phyloP scores from a whole-genome alignment of 2,329 filamentous ascomycete genomes.

The Claviceps sp. region DNA sequence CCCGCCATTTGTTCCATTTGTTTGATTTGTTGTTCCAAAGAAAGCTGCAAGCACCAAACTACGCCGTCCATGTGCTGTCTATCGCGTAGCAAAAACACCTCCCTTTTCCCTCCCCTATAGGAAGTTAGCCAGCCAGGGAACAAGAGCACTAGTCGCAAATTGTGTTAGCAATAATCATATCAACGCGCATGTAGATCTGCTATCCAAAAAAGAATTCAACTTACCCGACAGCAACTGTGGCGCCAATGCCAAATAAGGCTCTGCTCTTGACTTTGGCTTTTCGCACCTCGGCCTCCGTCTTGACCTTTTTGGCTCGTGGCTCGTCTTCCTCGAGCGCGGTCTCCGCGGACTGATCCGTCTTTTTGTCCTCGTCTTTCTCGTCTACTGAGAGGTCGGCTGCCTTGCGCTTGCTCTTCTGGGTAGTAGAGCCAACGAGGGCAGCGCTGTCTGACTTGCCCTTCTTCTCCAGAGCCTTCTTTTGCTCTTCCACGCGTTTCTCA shows the following conservation, averaged over 20 bases:
- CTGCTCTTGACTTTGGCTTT: constrained; percentile 79
- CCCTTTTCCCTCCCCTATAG: constrained; percentile 20
- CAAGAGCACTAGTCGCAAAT: constrained; percentile 24
- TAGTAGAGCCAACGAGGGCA: constrained; percentile 20
- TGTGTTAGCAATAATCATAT: constrained; percentile 6
- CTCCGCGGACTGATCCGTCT: constrained; percentile 19
- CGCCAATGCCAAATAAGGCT: constrained; percentile 73
- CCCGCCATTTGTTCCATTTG: background rate
- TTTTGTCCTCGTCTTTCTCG: constrained; percentile 34
- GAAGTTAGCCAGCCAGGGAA: constrained; percentile 39
- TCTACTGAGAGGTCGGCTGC: constrained; percentile 58
- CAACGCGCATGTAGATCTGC: too few species aligned
- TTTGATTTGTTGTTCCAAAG: background rate
- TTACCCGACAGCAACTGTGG: constrained; percentile 82
- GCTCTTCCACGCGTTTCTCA: constrained; percentile 27
- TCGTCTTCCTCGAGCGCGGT: constrained; percentile 24
- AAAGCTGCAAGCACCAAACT: background rate
- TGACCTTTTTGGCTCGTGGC: constrained; percentile 58
- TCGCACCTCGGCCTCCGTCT: constrained; percentile 67
- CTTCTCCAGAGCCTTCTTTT: constrained; percentile 24
- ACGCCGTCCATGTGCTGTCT: background rate
- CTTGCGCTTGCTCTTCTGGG: constrained; percentile 57
- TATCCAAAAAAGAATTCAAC: constrained; percentile 24
- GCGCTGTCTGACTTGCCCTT: constrained; percentile 19
- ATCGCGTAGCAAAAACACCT: background rate